Evolutionary conservation across 805 yeast genomes (phyloP).

Genomic region (Lipomyces spencermartinsiae): DNA sequence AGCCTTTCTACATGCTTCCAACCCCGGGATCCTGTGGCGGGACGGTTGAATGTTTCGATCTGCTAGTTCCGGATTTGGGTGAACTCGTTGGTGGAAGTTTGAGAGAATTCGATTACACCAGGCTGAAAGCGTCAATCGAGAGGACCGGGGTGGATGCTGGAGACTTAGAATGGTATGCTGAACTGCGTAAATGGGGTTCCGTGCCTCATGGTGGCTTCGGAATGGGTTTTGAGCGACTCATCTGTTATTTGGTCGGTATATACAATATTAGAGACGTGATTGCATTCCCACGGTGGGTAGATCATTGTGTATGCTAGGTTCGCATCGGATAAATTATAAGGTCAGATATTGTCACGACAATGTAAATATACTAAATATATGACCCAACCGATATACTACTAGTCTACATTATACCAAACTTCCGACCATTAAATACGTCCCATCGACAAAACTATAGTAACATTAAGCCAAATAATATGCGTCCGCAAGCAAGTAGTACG

Average conservation of each 20-base stretch:
- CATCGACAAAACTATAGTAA: not conserved
- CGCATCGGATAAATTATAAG: not conserved
- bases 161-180: constrained; percentile 78
- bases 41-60: constrained; percentile 90
- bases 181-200: constrained; percentile 74
- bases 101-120: constrained; percentile 71
- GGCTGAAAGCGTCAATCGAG: constrained; percentile 58
- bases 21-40: constrained; percentile 48
- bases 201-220: constrained; percentile 98
- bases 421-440: not conserved
- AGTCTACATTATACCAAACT: not conserved
- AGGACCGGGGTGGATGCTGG: constrained; percentile 60
- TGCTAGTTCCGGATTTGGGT: constrained; percentile 88
- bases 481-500: not conserved
- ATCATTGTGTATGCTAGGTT: constrained; percentile 46
- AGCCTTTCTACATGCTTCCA: constrained; percentile 90
- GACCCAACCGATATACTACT: not conserved
- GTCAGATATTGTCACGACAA: not conserved
- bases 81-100: constrained; percentile 94
- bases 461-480: not conserved
- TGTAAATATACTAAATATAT: not conserved
- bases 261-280: constrained; percentile 86
- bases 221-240: constrained; percentile 85
- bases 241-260: constrained; percentile 72
- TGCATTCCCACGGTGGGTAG: constrained; percentile 81